Base-by-base conservation (phyloP, 306 rosid species). In the Vachellia collinsii region DNA sequence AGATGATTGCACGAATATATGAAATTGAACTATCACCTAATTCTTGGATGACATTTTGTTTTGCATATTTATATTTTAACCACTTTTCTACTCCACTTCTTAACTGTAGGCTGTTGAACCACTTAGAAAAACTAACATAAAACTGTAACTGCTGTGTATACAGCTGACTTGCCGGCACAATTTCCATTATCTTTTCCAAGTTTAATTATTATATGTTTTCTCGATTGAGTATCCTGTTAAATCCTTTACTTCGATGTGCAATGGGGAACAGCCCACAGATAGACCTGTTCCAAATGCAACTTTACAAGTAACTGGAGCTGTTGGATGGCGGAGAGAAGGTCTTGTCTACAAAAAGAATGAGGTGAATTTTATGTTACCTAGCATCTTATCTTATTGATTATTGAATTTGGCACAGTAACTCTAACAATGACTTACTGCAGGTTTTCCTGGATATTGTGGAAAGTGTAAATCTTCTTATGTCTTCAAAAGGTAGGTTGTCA, bases 291-390 rank as follows among this genome's bases (percentile, higher is more conserved):
- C 98, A 23, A 93, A 93, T 87, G 98, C 98, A 34, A 93, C 98
- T 63, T 88, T 93, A 80, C 98, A 93, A 93, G 98, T 93, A 59
- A 93, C 98, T 1, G 98, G 98, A 20, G 97, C 98, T 82, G 98
- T 93, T 85, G 98, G 98, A 75, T 93, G 98, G 98, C 90, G 98
- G 81, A 88, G 98, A 87, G 98, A 93, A 78, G 98, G 98, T 48
- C 98, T 93, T 77, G 89, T 77, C n/a, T 93, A 93, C 87, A 93
- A 91, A 87, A 93, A 93, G 91, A 93, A 93, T 82, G 97, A 93
- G 98, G 98, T 91, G 70, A 86, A 19, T 41, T 14, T 75, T 53
- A 75, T 65, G 70, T 36, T 66, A 34, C 22, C 43, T 25, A 51
- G 11, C 11, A 16, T 65, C 48, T 72, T 3, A 64, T 62, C 14